These are phyloP conservation scores for Fusarium siculi DNA, from an alignment of 2,329 filamentous ascomycete species.

Conservation along the genomic window DNA sequence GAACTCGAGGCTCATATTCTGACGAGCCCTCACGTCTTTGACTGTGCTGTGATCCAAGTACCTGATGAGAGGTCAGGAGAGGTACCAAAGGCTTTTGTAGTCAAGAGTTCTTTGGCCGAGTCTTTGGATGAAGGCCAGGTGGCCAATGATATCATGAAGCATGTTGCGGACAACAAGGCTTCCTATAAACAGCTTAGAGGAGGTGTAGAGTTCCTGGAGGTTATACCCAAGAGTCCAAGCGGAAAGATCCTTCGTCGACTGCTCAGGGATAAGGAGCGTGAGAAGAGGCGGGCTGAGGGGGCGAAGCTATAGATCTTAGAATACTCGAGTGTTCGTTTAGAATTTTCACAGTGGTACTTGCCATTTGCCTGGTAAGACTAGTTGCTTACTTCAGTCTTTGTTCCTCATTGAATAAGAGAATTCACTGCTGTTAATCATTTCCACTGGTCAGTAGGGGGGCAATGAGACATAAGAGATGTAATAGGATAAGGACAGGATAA, in stretches of 20 bases:
- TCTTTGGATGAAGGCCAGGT: slow-evolving; percentile 61
- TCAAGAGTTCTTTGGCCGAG: slow-evolving; percentile 54
- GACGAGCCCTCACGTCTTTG: slow-evolving; percentile 74
- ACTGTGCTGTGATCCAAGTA: slow-evolving; percentile 79
- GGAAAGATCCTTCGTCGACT: slow-evolving; percentile 59
- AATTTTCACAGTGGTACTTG: background rate
- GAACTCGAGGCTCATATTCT: slow-evolving; percentile 82
- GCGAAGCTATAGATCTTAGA: background rate
- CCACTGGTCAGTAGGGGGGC: too few relatives aligned
- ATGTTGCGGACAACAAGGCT: slow-evolving; percentile 74
- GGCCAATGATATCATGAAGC: slow-evolving; percentile 62
- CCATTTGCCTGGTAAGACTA: too few relatives aligned
- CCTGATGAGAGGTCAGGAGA: slow-evolving; percentile 69
- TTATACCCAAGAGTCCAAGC: slow-evolving; percentile 69
- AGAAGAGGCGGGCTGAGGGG: background rate
- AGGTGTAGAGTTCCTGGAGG: slow-evolving; percentile 61
- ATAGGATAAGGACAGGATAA: too few relatives aligned
- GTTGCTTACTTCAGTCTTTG: too few relatives aligned
- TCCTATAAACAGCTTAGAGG: slow-evolving; percentile 62
- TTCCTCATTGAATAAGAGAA: too few relatives aligned
- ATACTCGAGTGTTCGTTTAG: background rate
- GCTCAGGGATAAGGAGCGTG: slow-evolving; percentile 3
- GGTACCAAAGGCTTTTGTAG: slow-evolving; percentile 71
- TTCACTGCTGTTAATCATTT: too few relatives aligned
- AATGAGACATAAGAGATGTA: too few relatives aligned